Evolutionary conservation across 345 rosid species (phyloP), one percentile per base, ranked within the genome.

Genomic region (Populus pruinosa): DNA sequence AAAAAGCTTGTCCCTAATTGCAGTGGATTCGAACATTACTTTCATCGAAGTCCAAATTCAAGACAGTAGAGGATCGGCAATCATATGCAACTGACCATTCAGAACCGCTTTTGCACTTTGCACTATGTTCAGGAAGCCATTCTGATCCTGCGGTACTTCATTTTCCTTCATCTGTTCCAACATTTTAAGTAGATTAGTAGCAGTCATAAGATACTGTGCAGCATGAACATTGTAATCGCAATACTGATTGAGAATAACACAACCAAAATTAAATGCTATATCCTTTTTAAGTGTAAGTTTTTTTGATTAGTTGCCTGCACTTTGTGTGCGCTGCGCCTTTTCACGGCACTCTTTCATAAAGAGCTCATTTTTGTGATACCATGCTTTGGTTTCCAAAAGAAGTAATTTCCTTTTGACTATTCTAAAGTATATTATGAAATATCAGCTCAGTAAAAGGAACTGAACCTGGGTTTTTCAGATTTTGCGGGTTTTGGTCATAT

Each of bases 111-210:
- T 70, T 93, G 47, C 90, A 91, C 82, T 95, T 95, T 78, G 94
- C 96, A 23, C 96, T 95, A 72, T 82, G 96, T 75, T 89, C 93
- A 33, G 98, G 98, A 77, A 93, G 88, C 90, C 98, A 93, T 87
- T 95, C 97, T 5, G 98, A 95, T 87, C 99, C 99, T n/a, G 90
- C 94, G 86, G 99, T 95, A 93, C 76, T 80, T 62, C 25, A 39
- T 69, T 64, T 16, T 55, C 83, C 61, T 69, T 78, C 1, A 55
- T 49, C 29, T 44, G 29, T 59, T 59, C 23, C 29, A 59, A 59
- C 11, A 23, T 10, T 23, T 59, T 59, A 12, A 59, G 25, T n/a
- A 59, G 5, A 59, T 59, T 29, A 59, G 64, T 59, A 59, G 29
- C 64, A 59, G 12, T n/a, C 64, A 59, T n/a, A 59, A n/a, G 13